Evolutionary conservation across 1,284 basidiomycete species (phyloP).

Genomic region (Violaceomyces palustris): DNA sequence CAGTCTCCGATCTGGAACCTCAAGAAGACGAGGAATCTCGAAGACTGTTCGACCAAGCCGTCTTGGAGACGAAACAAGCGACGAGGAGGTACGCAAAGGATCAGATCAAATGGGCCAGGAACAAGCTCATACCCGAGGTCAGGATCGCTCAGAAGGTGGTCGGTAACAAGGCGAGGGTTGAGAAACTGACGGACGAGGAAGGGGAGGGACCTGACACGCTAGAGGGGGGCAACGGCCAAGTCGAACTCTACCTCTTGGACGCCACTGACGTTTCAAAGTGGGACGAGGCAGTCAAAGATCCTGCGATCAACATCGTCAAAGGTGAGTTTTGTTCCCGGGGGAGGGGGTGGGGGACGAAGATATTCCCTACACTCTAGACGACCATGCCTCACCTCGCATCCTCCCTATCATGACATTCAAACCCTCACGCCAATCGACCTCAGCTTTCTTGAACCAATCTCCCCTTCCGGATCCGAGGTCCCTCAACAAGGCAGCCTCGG

Average conservation of each 20-base stretch:
- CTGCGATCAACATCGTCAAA: constrained; percentile 32
- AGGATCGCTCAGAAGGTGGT: constrained; percentile 9
- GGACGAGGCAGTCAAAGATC: constrained; percentile 52
- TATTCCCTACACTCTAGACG: no score
- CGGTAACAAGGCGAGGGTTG: no score
- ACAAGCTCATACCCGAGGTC: constrained; percentile 78
- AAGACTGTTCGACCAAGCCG: constrained; percentile 59
- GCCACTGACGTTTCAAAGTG: constrained; percentile 63
- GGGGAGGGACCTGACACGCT: background rate
- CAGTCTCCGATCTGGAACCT: no score
- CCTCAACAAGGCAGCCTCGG: constrained; percentile 61
- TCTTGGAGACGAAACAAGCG: constrained; percentile 75
- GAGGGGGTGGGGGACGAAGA: background rate
- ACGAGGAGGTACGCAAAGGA: constrained; percentile 88
- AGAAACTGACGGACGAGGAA: background rate
- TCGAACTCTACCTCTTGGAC: constrained; percentile 62
- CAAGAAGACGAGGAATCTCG: constrained; percentile 3
- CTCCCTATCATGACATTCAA: no score
- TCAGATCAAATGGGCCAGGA: constrained; percentile 87
- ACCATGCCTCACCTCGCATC: no score
- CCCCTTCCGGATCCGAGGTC: constrained; percentile 62
- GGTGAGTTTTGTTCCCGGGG: background rate
- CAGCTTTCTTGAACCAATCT: constrained; percentile 63
- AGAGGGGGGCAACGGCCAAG: constrained; percentile 41
- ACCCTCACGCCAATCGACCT: no score